phyloP scores from a whole-genome alignment of 306 rosid species.

The Trifolium subterraneum region DNA sequence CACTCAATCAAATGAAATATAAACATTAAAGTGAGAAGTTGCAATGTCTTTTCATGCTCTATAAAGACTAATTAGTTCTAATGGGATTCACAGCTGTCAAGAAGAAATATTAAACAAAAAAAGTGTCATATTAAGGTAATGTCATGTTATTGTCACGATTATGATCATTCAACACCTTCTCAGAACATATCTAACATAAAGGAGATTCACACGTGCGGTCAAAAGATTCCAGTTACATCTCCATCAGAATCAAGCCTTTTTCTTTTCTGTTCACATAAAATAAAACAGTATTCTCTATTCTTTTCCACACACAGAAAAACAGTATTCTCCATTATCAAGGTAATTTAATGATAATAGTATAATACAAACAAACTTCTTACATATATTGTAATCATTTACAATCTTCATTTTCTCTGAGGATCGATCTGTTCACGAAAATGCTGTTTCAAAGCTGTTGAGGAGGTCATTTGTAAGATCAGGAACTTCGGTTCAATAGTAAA shows the following conservation, averaged over 20 bases:
- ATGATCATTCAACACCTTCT: constrained; percentile 42
- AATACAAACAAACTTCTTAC: constrained; percentile 43
- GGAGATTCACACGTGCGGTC: constrained; percentile 54
- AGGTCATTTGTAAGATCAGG: neutral
- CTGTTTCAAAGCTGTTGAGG: constrained; percentile 45
- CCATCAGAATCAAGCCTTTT: constrained; percentile 50
- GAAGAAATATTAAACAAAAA: constrained; percentile 36
- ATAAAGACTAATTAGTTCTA: constrained; percentile 30
- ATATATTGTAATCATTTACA: constrained; percentile 43
- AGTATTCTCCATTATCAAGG: constrained; percentile 40
- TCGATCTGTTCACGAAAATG: constrained; percentile 70
- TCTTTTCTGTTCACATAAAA: constrained; percentile 40
- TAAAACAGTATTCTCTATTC: constrained; percentile 32
- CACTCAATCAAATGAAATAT: constrained; percentile 38
- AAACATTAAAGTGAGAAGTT: constrained; percentile 28
- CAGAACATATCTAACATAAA: constrained; percentile 33
- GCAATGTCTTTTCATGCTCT: constrained; percentile 38
- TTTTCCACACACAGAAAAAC: constrained; percentile 41
- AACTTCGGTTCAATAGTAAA: neutral
- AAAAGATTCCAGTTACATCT: constrained; percentile 58
- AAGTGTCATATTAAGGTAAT: constrained; percentile 36
- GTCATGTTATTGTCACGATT: constrained; percentile 42
- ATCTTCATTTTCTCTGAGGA: constrained; percentile 70
- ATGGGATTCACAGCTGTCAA: constrained; percentile 43
- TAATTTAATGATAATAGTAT: constrained; percentile 40